These are phyloP conservation scores for Colletotrichum lini DNA, from an alignment of 2,329 filamentous ascomycete genomes.

Conservation along the genomic window DNA sequence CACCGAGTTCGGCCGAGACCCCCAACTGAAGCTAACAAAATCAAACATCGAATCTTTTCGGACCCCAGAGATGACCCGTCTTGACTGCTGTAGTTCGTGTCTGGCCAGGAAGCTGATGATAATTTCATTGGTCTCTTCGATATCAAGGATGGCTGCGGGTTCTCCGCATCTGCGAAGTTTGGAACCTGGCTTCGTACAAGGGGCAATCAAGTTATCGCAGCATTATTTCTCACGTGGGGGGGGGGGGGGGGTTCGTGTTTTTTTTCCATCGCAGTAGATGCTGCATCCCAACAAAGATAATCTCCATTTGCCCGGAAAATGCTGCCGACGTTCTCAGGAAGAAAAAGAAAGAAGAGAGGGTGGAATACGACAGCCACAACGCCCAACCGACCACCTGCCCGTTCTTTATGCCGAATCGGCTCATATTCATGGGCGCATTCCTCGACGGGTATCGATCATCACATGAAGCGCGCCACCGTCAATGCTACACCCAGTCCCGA, in stretches of 20 bases:
- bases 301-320: conserved; percentile 7
- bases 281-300: background rate
- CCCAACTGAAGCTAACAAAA: background rate
- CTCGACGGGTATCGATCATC: background rate
- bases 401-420: conserved; percentile 10
- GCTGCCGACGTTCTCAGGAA: background rate
- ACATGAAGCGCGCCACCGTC: conserved; percentile 8
- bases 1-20: conserved; percentile 24
- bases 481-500: background rate
- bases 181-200: background rate
- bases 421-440: conserved; percentile 29
- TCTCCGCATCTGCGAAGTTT: background rate
- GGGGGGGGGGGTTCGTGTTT: no score
- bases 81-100: no score
- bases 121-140: background rate
- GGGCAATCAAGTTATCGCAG: background rate
- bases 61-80: background rate
- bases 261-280: background rate
- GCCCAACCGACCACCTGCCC: background rate
- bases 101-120: background rate
- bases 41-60: conserved; percentile 2
- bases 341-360: background rate
- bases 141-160: background rate
- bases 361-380: conserved; percentile 7
- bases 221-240: background rate